Percentiles rank a stretch among this genome's conserved stretches.
These are phyloP conservation scores for Cymodocea nodosa DNA, from an alignment of 116 monocot species.

Conservation along the genomic window DNA sequence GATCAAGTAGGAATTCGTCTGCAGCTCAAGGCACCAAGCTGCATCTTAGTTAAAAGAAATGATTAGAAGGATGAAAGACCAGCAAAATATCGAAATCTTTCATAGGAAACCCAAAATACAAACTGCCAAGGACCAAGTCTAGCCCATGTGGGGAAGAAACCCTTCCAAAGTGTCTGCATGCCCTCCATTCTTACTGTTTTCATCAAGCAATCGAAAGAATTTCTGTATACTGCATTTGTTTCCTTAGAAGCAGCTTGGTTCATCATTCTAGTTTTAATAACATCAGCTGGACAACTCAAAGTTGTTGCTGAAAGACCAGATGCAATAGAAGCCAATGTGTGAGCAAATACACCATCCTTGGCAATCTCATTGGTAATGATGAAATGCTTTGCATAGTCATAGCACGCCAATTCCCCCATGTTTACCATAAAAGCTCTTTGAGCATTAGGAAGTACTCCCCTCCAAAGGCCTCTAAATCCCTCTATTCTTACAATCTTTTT, in stretches of 20 bases:
- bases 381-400: slow-evolving; percentile 66
- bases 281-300: slow-evolving; percentile 86
- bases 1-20: not conserved
- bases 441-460: slow-evolving; percentile 62
- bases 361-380: slow-evolving; percentile 40
- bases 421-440: slow-evolving; percentile 90
- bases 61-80: slow-evolving; percentile 72
- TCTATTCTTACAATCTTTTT: slow-evolving; percentile 46
- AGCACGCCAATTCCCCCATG: slow-evolving; percentile 84
- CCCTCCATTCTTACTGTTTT: slow-evolving; percentile 70
- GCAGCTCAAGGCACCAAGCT: slow-evolving; percentile 1
- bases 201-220: slow-evolving; percentile 63
- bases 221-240: slow-evolving; percentile 18
- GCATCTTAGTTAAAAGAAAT: not conserved
- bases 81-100: slow-evolving; percentile 36
- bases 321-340: slow-evolving; percentile 57
- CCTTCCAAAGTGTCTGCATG: slow-evolving; percentile 65
- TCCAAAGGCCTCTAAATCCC: slow-evolving; percentile 68
- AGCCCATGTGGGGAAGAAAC: slow-evolving; percentile 91
- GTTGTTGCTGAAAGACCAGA: slow-evolving; percentile 69
- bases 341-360: slow-evolving; percentile 50
- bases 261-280: slow-evolving; percentile 93
- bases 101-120: slow-evolving; percentile 92
- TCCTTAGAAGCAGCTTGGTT: slow-evolving; percentile 31
- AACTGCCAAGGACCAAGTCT: slow-evolving; percentile 94